Conservation (phyloP, 345 rosid species). For the Eucalyptus albens region DNA sequence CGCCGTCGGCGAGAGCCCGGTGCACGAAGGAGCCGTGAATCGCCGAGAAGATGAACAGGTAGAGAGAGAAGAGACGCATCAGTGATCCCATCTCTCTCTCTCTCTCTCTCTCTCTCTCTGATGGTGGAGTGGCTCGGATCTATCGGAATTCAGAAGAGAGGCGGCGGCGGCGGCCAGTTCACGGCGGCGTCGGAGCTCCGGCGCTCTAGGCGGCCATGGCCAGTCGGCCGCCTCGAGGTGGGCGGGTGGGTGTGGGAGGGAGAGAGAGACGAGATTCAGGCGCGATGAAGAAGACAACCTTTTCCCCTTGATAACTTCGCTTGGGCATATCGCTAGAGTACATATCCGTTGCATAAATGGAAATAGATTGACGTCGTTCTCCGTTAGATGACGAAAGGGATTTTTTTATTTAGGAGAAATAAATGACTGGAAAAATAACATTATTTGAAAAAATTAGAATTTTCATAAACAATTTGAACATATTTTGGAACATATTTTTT, state of each 20-base stretch:
- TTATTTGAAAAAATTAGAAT: background rate
- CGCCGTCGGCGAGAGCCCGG: conserved; percentile 43
- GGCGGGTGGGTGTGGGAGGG: background rate
- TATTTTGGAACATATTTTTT: background rate
- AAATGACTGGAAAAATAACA: too few species aligned
- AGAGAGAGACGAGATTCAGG: background rate
- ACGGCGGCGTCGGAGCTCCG: background rate
- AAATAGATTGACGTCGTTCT: background rate
- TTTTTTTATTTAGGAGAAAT: background rate
- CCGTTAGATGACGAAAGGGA: background rate
- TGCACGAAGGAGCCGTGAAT: background rate
- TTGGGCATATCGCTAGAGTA: background rate
- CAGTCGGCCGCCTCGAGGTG: background rate
- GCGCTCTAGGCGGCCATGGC: background rate
- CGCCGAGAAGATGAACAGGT: conserved; percentile 4
- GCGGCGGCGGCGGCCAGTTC: background rate
- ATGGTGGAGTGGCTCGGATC: background rate
- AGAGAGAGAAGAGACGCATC: conserved; percentile 8
- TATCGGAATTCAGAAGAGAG: background rate
- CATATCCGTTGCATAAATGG: background rate
- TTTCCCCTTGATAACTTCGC: background rate
- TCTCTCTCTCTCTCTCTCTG: background rate
- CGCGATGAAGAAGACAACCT: background rate
- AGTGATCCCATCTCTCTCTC: background rate
- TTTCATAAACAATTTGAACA: background rate